These are phyloP conservation scores for Aspergillus heteromorphus DNA, from an alignment of 495 filamentous ascomycete genomes.

Conservation along the genomic window DNA sequence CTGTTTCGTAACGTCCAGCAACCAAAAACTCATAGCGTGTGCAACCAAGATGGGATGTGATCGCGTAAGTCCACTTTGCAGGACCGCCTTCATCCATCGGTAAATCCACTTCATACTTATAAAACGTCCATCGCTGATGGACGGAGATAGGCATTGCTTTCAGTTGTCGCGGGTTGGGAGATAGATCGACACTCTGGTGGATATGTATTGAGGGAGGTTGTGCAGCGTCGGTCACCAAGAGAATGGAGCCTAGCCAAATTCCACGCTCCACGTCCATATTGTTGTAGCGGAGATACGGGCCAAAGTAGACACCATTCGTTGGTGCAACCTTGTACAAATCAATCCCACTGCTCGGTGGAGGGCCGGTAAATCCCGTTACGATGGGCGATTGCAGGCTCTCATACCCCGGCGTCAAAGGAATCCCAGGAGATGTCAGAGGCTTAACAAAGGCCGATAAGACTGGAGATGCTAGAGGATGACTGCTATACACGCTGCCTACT, in stretches of 20 bases:
- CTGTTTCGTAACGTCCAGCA: slow-evolving; percentile 80
- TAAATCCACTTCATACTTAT: slow-evolving; percentile 89
- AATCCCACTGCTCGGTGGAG: slow-evolving; percentile 79
- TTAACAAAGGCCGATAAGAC: slow-evolving; percentile 64
- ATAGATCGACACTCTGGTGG: slow-evolving; percentile 84
- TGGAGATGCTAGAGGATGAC: slow-evolving; percentile 69
- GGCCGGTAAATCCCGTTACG: slow-evolving; percentile 72
- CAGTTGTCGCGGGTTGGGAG: slow-evolving; percentile 87
- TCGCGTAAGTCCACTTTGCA: slow-evolving; percentile 96
- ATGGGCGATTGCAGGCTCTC: slow-evolving; percentile 70
- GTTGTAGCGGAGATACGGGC: slow-evolving; percentile 88
- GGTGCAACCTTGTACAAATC: slow-evolving; percentile 89
- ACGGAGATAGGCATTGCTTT: slow-evolving; percentile 77
- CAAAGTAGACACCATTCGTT: slow-evolving; percentile 98
- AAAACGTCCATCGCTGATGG: slow-evolving; percentile 92
- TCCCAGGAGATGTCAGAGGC: slow-evolving; percentile 69
- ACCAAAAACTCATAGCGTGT: slow-evolving; percentile 98
- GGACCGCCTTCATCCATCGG: slow-evolving; percentile 78
- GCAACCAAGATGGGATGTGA: slow-evolving; percentile 93
- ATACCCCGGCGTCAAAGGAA: slow-evolving; percentile 67
- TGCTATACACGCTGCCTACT: slow-evolving; percentile 67
- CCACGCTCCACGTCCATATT: slow-evolving; percentile 96
- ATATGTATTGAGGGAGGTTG: slow-evolving; percentile 96
- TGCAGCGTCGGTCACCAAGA: slow-evolving; percentile 84
- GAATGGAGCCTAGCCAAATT: slow-evolving; percentile 77